Percentiles rank a stretch among this genome's conserved stretches.
phyloP scores from a whole-genome alignment of 768 basidiomycete species.

The Podaxis carcinomalis region DNA sequence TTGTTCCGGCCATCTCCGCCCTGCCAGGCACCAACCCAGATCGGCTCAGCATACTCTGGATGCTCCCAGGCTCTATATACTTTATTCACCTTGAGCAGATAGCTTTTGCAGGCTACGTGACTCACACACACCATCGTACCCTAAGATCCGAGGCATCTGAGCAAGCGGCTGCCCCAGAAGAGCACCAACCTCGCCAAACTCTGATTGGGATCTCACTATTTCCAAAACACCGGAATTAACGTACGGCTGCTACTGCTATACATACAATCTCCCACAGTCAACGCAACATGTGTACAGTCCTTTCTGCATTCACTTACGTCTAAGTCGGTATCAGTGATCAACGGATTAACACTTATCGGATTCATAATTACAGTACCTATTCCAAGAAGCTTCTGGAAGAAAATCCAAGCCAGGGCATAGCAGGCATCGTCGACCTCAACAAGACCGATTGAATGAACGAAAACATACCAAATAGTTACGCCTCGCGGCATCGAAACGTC shows the following conservation, averaged over 20 bases:
- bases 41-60: background rate
- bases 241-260: background rate
- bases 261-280: background rate
- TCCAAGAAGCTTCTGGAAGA: conserved; percentile 1
- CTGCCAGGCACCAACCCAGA: conserved; percentile 1
- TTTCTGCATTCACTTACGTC: background rate
- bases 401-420: background rate
- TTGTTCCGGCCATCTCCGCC: conserved; percentile 13
- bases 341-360: background rate
- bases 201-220: background rate
- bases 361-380: background rate
- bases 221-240: background rate
- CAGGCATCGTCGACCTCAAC: background rate
- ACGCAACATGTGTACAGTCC: background rate
- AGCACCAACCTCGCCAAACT: background rate
- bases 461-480: background rate
- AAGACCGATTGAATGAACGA: background rate
- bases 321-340: background rate
- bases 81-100: background rate
- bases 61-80: background rate
- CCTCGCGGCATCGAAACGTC: background rate
- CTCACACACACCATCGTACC: background rate
- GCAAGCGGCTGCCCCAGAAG: background rate
- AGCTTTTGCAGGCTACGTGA: background rate
- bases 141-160: conserved; percentile 18